Conservation (phyloP, 768 basidiomycete genomes). For the Pisolithus orientalis region DNA sequence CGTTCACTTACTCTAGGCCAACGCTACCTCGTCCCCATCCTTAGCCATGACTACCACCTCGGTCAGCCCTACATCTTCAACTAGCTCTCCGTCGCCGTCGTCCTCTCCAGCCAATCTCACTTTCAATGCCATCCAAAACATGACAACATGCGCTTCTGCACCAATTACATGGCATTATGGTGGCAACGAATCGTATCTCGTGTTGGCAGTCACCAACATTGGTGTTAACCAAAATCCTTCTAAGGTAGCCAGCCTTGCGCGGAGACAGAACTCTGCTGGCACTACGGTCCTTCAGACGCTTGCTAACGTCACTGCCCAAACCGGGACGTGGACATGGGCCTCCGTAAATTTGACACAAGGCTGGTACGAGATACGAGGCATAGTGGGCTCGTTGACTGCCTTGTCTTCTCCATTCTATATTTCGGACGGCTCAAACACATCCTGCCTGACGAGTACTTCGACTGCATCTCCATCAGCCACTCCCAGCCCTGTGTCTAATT, state of each 20-base stretch:
- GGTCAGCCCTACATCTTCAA: constrained; percentile 3
- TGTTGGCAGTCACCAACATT: constrained; percentile 36
- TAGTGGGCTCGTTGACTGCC: not conserved
- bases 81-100: constrained; percentile 2
- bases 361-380: constrained; percentile 36
- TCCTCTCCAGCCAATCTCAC: constrained; percentile 11
- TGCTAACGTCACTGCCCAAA: not conserved
- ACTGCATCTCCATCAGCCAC: constrained; percentile 7
- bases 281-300: constrained; percentile 9
- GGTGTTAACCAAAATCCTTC: constrained; percentile 24
- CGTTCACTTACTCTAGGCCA: not conserved
- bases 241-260: constrained; percentile 1
- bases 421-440: constrained; percentile 29
- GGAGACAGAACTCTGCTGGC: constrained; percentile 1
- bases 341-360: constrained; percentile 43
- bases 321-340: constrained; percentile 34
- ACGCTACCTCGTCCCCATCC: not conserved
- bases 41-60: constrained; percentile 9
- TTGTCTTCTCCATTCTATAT: constrained; percentile 31
- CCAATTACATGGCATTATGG: constrained; percentile 35
- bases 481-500: constrained; percentile 8
- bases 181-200: constrained; percentile 25
- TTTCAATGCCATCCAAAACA: constrained; percentile 20
- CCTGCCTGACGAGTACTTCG: constrained; percentile 24
- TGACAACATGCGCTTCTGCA: constrained; percentile 31